Base-by-base conservation (phyloP, 2,329 filamentous ascomycete species). In the Dothiorella sarmentorum region DNA sequence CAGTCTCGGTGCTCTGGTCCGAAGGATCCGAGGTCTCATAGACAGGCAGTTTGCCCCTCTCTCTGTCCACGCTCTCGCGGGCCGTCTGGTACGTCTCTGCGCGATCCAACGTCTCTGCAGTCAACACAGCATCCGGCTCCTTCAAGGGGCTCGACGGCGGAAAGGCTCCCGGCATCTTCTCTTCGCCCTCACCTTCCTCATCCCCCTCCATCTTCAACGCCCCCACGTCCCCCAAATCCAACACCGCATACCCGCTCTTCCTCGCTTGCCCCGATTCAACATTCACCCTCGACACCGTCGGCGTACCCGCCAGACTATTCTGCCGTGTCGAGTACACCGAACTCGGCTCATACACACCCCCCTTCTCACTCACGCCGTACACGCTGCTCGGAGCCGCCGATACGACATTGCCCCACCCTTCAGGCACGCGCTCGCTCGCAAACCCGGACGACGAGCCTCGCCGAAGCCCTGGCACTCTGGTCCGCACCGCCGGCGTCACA, bases 291-390 rank as follows among this genome's bases (percentile, higher is more conserved):
- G 35, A n/a, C 7, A 24, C 35, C 3, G 49, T 17, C 33, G 22
- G 22, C n/a, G 35, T 42, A 27, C 49, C 40, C n/a, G 22, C 33
- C 33, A 53, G 11, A 52, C 73, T 75, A 9, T 74, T 63, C 35
- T 73, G 68, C 63, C 75, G 62, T 27, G 69, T 70, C 1, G 72
- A 74, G 42, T 77, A 77, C 17, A 75, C 65, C 0, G 75, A 77
- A n/a, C 56, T 58, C 13, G 56, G 56, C 17, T 52, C 45, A 17
- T 58, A 52, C 22, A 37, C n/a, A n/a, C n/a, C n/a, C n/a, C n/a
- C 38, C 38, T 45, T 56, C 11, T 43, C 52, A 13, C 53, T 44
- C 5, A 15, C 40, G 27, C 24, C 40, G 26, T 42, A 29, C 7
- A 53, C 17, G 22, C 49, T 53, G 49, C 49, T 53, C n/a, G 35